These are phyloP conservation scores for Leccinum rimulosum DNA, from an alignment of 768 basidiomycete genomes.

Conservation along the genomic window DNA sequence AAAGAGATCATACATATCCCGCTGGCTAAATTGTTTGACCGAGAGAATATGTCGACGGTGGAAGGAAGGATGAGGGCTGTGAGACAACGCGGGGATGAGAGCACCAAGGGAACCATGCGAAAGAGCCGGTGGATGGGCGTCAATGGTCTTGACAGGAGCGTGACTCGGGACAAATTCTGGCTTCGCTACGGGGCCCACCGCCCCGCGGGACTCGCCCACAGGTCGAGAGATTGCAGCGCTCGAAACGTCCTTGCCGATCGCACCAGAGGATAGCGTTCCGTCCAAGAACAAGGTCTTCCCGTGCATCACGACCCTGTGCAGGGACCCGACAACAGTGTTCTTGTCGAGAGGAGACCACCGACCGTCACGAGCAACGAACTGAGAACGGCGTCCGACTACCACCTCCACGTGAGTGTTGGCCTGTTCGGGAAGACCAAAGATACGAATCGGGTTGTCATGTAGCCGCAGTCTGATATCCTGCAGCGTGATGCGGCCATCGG, in stretches of 20 bases:
- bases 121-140: constrained; percentile 16
- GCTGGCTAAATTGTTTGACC: constrained; percentile 88
- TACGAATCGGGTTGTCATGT: constrained; percentile 88
- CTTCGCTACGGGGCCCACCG: constrained; percentile 18
- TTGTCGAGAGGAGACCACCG: constrained; percentile 86
- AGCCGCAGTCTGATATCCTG: constrained; percentile 80
- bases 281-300: constrained; percentile 89
- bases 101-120: constrained; percentile 10
- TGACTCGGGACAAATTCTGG: constrained; percentile 31
- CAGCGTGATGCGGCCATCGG: constrained; percentile 73
- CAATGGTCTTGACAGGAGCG: constrained; percentile 32
- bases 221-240: constrained; percentile 49
- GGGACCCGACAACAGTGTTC: constrained; percentile 59
- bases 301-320: constrained; percentile 90
- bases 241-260: constrained; percentile 73
- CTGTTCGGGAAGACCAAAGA: constrained; percentile 90
- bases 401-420: constrained; percentile 88
- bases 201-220: constrained; percentile 28
- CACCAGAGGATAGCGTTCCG: constrained; percentile 60
- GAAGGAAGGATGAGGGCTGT: constrained; percentile 76
- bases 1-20: constrained; percentile 92
- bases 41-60: constrained; percentile 90
- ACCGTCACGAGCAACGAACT: constrained; percentile 47
- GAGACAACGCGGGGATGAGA: constrained; percentile 18
- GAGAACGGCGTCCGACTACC: constrained; percentile 72